phyloP scores from a whole-genome alignment of 2,329 filamentous ascomycete species.

The Myrmaecium sp. region DNA sequence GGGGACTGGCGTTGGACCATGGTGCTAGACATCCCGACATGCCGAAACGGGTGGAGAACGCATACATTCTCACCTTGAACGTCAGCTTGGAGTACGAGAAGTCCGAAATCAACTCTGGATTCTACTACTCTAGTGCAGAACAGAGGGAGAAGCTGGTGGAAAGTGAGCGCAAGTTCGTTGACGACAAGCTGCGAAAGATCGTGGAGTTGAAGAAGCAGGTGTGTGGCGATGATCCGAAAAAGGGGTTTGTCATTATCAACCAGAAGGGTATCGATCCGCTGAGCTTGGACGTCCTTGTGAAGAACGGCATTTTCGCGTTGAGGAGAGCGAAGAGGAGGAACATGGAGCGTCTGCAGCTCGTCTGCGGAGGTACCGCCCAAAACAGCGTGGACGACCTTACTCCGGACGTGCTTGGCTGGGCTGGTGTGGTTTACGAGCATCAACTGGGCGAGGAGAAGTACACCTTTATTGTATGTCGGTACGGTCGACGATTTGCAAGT shows the following conservation, averaged over 20 bases:
- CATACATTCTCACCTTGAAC: slow-evolving; percentile 86
- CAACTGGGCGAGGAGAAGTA: slow-evolving; percentile 97
- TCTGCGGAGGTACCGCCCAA: slow-evolving; percentile 80
- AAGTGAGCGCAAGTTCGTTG: slow-evolving; percentile 88
- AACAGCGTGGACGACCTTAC: slow-evolving; percentile 92
- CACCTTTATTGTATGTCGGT: slow-evolving; percentile 55
- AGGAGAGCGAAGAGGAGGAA: slow-evolving; percentile 93
- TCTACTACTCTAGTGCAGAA: slow-evolving; percentile 95
- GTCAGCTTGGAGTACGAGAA: slow-evolving; percentile 98
- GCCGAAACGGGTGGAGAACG: slow-evolving; percentile 92
- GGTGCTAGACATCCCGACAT: slow-evolving; percentile 95
- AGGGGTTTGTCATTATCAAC: slow-evolving; percentile 96
- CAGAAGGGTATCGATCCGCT: slow-evolving; percentile 98
- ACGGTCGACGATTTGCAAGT: neutral
- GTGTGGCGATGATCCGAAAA: slow-evolving; percentile 81
- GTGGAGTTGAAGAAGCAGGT: slow-evolving; percentile 96
- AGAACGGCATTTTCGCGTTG: slow-evolving; percentile 93
- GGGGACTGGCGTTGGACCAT: slow-evolving; percentile 83
- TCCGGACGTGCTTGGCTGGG: slow-evolving; percentile 84
- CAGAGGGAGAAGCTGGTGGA: slow-evolving; percentile 97
- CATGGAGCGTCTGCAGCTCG: slow-evolving; percentile 93
- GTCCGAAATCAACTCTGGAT: slow-evolving; percentile 95
- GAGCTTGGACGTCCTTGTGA: slow-evolving; percentile 86
- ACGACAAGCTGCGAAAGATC: slow-evolving; percentile 93
- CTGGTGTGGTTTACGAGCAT: slow-evolving; percentile 91